Conservation (phyloP, 352 stramenopile species). For the Peronosclerospora sorghi region DNA sequence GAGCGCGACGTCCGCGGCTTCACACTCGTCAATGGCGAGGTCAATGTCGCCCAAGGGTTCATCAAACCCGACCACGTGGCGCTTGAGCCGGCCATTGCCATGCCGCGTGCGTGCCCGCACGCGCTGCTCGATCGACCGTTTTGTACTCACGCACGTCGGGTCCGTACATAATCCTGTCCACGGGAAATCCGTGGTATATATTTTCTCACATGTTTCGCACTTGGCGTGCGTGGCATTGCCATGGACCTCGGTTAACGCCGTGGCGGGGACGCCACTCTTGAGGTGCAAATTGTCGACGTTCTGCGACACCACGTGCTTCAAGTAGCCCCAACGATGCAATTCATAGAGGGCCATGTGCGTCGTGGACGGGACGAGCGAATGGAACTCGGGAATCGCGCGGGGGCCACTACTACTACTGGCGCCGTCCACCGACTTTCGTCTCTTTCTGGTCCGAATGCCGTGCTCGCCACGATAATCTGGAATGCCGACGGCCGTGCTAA, state of each 20-base stretch:
- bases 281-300: conserved; percentile 80
- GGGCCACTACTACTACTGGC: too few species aligned
- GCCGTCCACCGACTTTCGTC: conserved; percentile 14
- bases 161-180: conserved; percentile 61
- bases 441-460: conserved; percentile 58
- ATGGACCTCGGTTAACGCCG: conserved; percentile 60
- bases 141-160: conserved; percentile 47
- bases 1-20: conserved; percentile 60
- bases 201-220: conserved; percentile 80
- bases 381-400: conserved; percentile 66
- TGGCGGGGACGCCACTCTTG: conserved; percentile 59
- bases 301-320: conserved; percentile 76
- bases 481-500: conserved; percentile 69
- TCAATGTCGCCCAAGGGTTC: conserved; percentile 74
- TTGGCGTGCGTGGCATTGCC: conserved; percentile 75
- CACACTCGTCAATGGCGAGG: conserved; percentile 65
- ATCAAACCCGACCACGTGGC: conserved; percentile 76
- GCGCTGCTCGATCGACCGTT: conserved; percentile 46
- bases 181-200: conserved; percentile 64
- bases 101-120: conserved; percentile 57
- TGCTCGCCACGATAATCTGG: conserved; percentile 77
- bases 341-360: conserved; percentile 78
- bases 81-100: conserved; percentile 60
- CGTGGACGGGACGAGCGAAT: conserved; percentile 52
- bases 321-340: conserved; percentile 52